phyloP scores from a whole-genome alignment of 208 protist genomes.

The Acanthamoeba royreba region DNA sequence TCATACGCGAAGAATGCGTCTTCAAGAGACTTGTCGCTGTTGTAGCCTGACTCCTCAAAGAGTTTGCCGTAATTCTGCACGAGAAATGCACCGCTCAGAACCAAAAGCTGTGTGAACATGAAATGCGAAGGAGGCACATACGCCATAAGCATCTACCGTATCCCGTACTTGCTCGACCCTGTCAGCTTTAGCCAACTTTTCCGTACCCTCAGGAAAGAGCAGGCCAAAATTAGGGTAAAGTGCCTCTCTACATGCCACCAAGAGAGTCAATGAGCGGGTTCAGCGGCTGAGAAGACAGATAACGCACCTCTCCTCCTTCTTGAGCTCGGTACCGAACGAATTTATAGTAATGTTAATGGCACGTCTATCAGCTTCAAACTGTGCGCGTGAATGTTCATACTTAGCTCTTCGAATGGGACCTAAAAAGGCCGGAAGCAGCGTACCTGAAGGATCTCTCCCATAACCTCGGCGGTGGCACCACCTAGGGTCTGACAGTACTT shows the following conservation, averaged over 20 bases:
- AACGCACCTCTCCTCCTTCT: conserved; percentile 75
- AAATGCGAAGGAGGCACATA: not conserved
- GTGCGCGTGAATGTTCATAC: conserved; percentile 55
- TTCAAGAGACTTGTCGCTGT: conserved; percentile 69
- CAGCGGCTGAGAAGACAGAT: conserved; percentile 31
- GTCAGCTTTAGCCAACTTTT: conserved; percentile 67
- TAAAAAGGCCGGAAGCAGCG: not conserved
- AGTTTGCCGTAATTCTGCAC: conserved; percentile 63
- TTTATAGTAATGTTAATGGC: conserved; percentile 97
- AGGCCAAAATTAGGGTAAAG: conserved; percentile 78
- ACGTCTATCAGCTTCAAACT: conserved; percentile 96
- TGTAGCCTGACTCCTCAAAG: conserved; percentile 58
- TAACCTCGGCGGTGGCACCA: conserved; percentile 76
- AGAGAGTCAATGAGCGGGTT: not conserved
- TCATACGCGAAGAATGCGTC: conserved; percentile 79
- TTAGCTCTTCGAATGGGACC: not conserved
- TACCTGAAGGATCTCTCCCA: conserved; percentile 80
- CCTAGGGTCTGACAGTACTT: conserved; percentile 86
- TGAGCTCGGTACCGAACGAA: conserved; percentile 91
- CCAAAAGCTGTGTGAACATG: not conserved
- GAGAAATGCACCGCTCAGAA: not conserved
- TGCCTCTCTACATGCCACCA: not conserved
- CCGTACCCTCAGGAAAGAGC: conserved; percentile 64
- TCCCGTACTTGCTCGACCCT: conserved; percentile 77
- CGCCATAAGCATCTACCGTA: conserved; percentile 71